These are phyloP conservation scores for Ochromonas danica DNA, from an alignment of 108 stramenopile species.

Conservation along the genomic window DNA sequence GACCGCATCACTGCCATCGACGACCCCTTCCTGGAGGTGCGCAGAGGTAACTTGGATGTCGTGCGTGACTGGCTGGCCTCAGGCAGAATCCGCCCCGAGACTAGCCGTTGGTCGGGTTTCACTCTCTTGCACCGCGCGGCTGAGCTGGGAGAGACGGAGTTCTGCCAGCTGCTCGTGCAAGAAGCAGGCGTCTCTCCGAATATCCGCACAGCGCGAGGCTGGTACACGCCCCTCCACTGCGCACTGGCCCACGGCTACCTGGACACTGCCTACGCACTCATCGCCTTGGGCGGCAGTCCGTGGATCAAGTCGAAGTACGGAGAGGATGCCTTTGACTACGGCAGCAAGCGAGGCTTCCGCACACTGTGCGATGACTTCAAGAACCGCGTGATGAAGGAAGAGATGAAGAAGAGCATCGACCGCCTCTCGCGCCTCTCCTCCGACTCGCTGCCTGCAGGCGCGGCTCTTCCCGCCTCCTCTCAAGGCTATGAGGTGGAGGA, in stretches of 20 bases:
- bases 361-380: neutral
- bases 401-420: too few relatives aligned
- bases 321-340: neutral
- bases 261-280: neutral
- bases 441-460: too few relatives aligned
- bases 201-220: slow-evolving; percentile 3
- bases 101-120: slow-evolving; percentile 13
- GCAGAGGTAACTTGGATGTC: neutral
- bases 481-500: too few relatives aligned
- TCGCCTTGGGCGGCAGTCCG: neutral
- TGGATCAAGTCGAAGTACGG: slow-evolving; percentile 6
- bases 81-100: neutral
- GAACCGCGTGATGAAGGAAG: too few relatives aligned
- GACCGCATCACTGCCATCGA: neutral
- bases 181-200: neutral
- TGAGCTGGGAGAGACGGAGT: neutral
- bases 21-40: neutral
- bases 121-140: slow-evolving; percentile 25
- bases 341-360: neutral
- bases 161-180: neutral
- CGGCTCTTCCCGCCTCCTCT: too few relatives aligned
- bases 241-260: slow-evolving; percentile 11
- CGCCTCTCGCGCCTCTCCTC: too few relatives aligned
- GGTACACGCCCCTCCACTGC: slow-evolving; percentile 1
- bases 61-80: neutral